Evolutionary conservation across 805 yeast species (phyloP).

Genomic region (Clavispora asparagi): DNA sequence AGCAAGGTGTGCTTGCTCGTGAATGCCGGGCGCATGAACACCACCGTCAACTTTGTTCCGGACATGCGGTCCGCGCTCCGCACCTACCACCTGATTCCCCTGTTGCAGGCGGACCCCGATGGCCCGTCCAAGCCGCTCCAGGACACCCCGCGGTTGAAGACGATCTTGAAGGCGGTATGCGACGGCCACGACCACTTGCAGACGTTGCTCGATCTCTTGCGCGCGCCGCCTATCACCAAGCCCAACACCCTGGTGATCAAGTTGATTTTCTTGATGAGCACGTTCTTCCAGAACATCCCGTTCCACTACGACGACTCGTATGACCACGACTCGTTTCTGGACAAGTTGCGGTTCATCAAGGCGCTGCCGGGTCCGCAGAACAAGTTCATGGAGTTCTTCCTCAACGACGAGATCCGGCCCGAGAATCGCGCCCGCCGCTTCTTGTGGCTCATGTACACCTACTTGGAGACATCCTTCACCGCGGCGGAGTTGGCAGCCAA

Average conservation of each 20-base stretch:
- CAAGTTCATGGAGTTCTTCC: conserved; percentile 69
- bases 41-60: conserved; percentile 89
- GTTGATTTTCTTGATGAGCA: conserved; percentile 67
- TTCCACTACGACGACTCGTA: conserved; percentile 18
- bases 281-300: conserved; percentile 52
- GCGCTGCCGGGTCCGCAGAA: conserved; percentile 15
- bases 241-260: conserved; percentile 64
- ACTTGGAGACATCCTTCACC: conserved; percentile 65
- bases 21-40: conserved; percentile 89
- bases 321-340: conserved; percentile 7
- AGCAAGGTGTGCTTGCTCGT: conserved; percentile 82
- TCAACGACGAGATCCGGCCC: conserved; percentile 58
- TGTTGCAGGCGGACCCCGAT: conserved; percentile 66
- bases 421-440: conserved; percentile 64
- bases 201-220: conserved; percentile 42
- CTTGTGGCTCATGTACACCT: conserved; percentile 78
- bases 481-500: conserved; percentile 45
- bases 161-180: conserved; percentile 82
- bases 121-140: conserved; percentile 66
- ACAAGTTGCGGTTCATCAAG: conserved; percentile 3
- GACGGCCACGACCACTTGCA: conserved; percentile 57
- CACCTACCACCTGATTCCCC: conserved; percentile 91
- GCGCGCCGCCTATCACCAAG: conserved; percentile 23
- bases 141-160: conserved; percentile 90
- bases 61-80: conserved; percentile 93